Evolutionary conservation across 495 filamentous ascomycete species (phyloP).

Genomic region (Tuber indicum): DNA sequence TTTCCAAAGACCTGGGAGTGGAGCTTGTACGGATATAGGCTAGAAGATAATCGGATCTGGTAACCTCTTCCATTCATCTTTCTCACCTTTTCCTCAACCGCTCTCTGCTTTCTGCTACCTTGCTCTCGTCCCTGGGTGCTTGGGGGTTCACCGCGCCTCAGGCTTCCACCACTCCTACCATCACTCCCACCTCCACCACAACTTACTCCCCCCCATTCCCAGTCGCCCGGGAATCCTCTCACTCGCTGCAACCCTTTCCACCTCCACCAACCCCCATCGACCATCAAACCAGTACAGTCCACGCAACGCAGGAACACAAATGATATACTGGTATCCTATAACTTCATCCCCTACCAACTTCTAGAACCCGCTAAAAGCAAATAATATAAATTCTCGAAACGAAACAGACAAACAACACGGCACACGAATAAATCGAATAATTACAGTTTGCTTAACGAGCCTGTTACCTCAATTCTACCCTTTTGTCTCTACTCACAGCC

Average conservation of each 20-base stretch:
- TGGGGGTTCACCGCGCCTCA: neutral
- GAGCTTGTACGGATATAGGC: neutral
- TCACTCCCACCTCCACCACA: conserved; percentile 5
- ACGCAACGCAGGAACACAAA: conserved; percentile 11
- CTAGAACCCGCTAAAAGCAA: conserved; percentile 1
- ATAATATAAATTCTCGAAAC: neutral
- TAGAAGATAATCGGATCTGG: neutral
- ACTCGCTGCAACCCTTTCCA: conserved; percentile 5
- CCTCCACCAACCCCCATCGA: conserved; percentile 2
- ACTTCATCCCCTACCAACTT: neutral
- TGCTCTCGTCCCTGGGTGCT: neutral
- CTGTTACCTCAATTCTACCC: neutral
- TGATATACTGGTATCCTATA: neutral
- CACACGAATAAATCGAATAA: neutral
- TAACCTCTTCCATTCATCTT: neutral
- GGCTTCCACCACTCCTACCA: neutral
- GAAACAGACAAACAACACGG: neutral
- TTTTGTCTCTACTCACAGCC: neutral
- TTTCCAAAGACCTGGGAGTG: neutral
- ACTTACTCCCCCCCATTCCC: neutral
- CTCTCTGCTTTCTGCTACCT: neutral
- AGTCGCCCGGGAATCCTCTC: too few relatives aligned
- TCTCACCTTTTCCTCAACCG: neutral
- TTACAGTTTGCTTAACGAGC: neutral
- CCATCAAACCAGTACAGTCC: conserved; percentile 1